phyloP scores from a whole-genome alignment of 305 asterid species.

The Fraxinus velutina region DNA sequence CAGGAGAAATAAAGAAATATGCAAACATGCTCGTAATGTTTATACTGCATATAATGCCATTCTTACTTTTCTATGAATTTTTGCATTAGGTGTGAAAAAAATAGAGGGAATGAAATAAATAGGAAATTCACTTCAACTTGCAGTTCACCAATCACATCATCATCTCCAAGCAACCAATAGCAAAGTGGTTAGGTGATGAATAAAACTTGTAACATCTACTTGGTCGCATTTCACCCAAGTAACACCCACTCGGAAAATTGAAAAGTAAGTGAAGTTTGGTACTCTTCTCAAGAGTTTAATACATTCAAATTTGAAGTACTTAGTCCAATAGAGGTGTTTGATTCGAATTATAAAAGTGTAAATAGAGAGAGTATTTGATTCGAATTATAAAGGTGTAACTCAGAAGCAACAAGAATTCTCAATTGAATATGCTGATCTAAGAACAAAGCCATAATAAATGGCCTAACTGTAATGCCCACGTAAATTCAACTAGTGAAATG shows the following conservation, averaged over 20 bases:
- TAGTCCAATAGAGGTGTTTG: background rate
- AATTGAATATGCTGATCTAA: background rate
- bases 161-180: background rate
- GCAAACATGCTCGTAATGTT: background rate
- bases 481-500: background rate
- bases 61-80: background rate
- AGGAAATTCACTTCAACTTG: background rate
- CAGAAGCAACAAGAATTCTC: background rate
- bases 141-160: background rate
- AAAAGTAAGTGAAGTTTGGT: background rate
- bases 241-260: background rate
- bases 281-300: background rate
- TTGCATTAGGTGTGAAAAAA: background rate
- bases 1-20: background rate
- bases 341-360: background rate
- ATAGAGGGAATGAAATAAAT: background rate
- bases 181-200: background rate
- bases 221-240: background rate
- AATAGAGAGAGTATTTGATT: background rate
- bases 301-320: background rate
- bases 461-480: background rate
- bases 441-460: slow-evolving; percentile 7
- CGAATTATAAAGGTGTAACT: background rate
- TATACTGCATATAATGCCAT: background rate
- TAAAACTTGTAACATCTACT: background rate